Evolutionary conservation across 2,329 filamentous ascomycete species (phyloP).

Genomic region (Sporothrix phasma): DNA sequence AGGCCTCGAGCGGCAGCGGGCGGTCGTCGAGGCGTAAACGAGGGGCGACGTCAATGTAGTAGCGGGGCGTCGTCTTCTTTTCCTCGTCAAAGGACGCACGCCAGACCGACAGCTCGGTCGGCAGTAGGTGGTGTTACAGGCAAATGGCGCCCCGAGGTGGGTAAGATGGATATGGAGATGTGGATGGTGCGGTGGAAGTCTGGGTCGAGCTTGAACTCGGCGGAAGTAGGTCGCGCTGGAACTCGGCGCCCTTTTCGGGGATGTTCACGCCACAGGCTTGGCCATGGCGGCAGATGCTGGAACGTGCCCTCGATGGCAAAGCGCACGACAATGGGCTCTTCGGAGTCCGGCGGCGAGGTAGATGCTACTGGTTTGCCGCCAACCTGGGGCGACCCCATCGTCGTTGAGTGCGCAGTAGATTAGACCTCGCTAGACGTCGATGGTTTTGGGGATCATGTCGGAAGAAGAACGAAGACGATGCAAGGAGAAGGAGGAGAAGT

Average conservation of each 20-base stretch:
- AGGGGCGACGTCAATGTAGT: conserved; percentile 92
- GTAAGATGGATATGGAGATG: conserved; percentile 80
- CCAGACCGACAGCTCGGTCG: conserved; percentile 42
- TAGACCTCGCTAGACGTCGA: conserved; percentile 67
- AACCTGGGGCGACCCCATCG: conserved; percentile 81
- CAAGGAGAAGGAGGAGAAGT: not conserved
- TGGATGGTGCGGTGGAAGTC: conserved; percentile 89
- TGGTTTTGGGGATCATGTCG: conserved; percentile 48
- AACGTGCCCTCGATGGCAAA: conserved; percentile 91
- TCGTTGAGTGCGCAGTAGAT: conserved; percentile 83
- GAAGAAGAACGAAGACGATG: conserved; percentile 10
- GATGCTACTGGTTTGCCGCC: conserved; percentile 71
- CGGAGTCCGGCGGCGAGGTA: conserved; percentile 70
- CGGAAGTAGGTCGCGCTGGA: conserved; percentile 70
- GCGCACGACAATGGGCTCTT: conserved; percentile 66
- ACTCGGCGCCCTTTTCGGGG: conserved; percentile 63
- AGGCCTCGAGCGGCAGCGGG: conserved; percentile 69
- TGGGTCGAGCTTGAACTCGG: conserved; percentile 82
- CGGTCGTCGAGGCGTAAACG: conserved; percentile 63
- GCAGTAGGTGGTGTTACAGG: conserved; percentile 91
- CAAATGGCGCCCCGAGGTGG: conserved; percentile 76
- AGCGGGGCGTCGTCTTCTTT: conserved; percentile 60
- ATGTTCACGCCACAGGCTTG: conserved; percentile 98
- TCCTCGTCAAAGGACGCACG: conserved; percentile 38
- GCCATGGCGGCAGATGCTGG: conserved; percentile 88